These are phyloP conservation scores for Suillus clintonianus DNA, from an alignment of 768 basidiomycete species.

Conservation along the genomic window DNA sequence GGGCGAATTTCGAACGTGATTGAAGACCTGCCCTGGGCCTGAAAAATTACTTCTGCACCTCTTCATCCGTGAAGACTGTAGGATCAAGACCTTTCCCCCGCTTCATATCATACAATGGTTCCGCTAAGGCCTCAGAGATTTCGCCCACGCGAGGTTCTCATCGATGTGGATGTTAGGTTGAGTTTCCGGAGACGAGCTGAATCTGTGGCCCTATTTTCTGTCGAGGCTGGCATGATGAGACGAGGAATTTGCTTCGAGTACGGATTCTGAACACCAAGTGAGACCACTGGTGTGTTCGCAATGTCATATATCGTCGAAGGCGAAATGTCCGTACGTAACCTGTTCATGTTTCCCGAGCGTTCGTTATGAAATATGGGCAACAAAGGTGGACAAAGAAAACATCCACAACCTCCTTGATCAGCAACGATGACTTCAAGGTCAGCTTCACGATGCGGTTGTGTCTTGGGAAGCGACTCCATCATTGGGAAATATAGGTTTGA, in stretches of 20 bases:
- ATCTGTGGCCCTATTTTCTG: slow-evolving; percentile 19
- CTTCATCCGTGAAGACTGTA: slow-evolving; percentile 16
- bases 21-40: background rate
- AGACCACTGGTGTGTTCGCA: slow-evolving; percentile 17
- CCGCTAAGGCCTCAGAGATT: slow-evolving; percentile 12
- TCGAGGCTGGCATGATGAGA: slow-evolving; percentile 21
- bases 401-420: slow-evolving; percentile 44
- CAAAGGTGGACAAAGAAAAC: background rate
- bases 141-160: slow-evolving; percentile 22
- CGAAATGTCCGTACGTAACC: slow-evolving; percentile 47
- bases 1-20: background rate
- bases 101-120: slow-evolving; percentile 17
- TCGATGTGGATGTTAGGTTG: slow-evolving; percentile 22
- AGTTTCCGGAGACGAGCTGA: too few species aligned
- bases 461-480: slow-evolving; percentile 46
- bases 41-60: slow-evolving; percentile 14
- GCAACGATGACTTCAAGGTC: slow-evolving; percentile 49
- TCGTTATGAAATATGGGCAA: slow-evolving; percentile 37
- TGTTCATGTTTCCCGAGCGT: slow-evolving; percentile 43
- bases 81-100: slow-evolving; percentile 12
- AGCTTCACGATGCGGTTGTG: slow-evolving; percentile 50
- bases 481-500: slow-evolving; percentile 49
- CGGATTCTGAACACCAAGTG: slow-evolving; percentile 20
- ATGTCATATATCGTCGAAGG: slow-evolving; percentile 38
- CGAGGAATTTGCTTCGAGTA: slow-evolving; percentile 27